Conservation (phyloP, 2,329 filamentous ascomycete genomes). For the Aspergillus bombycis region DNA sequence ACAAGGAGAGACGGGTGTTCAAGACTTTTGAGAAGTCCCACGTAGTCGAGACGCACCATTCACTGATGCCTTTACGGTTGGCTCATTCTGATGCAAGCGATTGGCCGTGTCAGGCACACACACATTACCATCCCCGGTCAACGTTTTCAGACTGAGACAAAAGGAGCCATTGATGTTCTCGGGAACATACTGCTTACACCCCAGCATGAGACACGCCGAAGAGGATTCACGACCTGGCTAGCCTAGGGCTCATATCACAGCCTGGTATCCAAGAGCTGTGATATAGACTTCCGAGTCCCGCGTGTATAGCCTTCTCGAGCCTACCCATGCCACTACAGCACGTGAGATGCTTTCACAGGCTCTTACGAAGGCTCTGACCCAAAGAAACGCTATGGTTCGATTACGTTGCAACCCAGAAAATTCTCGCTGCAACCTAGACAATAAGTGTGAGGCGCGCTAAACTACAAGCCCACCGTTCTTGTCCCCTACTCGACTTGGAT, state of each 20-base stretch:
- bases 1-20: slow-evolving; percentile 69
- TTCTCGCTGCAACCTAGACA: not conserved
- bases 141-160: not conserved
- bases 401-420: not conserved
- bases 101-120: not conserved
- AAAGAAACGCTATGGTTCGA: not conserved
- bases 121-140: not conserved
- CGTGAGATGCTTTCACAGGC: not conserved
- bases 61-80: not conserved
- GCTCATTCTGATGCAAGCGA: not conserved
- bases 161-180: not conserved
- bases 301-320: not conserved
- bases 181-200: not conserved
- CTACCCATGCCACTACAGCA: not conserved
- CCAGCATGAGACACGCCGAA: not conserved
- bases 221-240: not conserved
- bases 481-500: not conserved
- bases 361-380: not conserved
- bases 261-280: not conserved
- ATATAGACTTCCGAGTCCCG: not conserved
- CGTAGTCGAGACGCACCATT: not conserved
- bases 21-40: slow-evolving; percentile 62
- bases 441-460: no score
- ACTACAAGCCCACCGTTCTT: not conserved
- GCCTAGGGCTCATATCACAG: not conserved